Evolutionary conservation across 176 grass and related monocot genomes (phyloP).

Genomic region (Areca catechu): DNA sequence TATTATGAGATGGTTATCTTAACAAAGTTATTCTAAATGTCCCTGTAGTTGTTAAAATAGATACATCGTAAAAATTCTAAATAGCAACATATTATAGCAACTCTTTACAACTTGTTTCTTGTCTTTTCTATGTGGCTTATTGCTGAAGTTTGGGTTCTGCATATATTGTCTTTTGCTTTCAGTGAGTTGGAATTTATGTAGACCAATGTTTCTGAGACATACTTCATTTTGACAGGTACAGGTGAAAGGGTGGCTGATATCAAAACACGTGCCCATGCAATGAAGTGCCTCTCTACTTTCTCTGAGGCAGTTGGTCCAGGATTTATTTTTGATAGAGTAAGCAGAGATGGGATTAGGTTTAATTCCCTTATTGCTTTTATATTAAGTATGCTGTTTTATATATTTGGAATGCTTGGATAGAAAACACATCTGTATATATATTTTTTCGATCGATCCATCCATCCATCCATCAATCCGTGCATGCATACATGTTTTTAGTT

Average conservation of each 20-base stretch:
- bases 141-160: too few relatives aligned
- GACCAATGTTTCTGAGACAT: neutral
- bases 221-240: constrained; percentile 44
- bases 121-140: too few relatives aligned
- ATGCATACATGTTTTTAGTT: neutral
- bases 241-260: constrained; percentile 98
- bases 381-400: neutral
- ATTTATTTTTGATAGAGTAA: constrained; percentile 97
- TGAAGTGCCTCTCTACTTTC: constrained; percentile 93
- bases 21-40: too few relatives aligned
- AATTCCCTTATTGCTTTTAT: neutral
- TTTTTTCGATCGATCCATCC: neutral
- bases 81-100: too few relatives aligned
- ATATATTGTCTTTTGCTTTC: too few relatives aligned
- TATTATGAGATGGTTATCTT: too few relatives aligned
- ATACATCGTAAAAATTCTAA: too few relatives aligned
- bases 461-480: neutral
- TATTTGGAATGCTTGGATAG: neutral
- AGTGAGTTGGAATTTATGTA: too few relatives aligned
- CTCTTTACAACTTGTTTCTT: too few relatives aligned
- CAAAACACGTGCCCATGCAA: constrained; percentile 77
- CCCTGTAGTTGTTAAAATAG: too few relatives aligned
- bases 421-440: constrained; percentile 1
- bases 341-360: neutral
- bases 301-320: constrained; percentile 92